Evolutionary conservation across 371 early-diverging fungal genomes (phyloP).

Genomic region (Actinomortierella wolfii): DNA sequence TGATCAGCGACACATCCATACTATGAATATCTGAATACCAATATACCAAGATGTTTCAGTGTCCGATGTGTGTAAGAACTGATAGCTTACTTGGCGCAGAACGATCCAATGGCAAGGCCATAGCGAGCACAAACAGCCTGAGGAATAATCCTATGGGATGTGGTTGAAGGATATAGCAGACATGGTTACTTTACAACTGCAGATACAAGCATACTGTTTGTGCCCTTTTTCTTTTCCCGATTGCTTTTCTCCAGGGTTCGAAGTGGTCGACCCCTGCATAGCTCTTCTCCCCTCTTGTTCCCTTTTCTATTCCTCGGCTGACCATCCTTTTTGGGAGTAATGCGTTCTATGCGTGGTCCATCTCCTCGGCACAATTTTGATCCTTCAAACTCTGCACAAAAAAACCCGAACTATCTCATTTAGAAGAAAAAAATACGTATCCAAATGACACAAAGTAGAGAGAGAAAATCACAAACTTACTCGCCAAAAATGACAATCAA

Average conservation of each 20-base stretch:
- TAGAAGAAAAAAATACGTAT: background rate
- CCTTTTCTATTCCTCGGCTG: too few species aligned
- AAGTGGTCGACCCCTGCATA: background rate
- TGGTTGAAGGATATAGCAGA: too few species aligned
- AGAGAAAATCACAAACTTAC: constrained; percentile 50
- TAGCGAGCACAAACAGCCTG: constrained; percentile 62
- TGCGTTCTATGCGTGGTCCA: background rate
- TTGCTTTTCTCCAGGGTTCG: too few species aligned
- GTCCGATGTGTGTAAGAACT: background rate
- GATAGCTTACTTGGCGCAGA: constrained; percentile 52
- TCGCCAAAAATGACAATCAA: constrained; percentile 94
- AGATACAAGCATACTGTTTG: too few species aligned
- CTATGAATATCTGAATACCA: background rate
- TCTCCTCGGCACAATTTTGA: background rate
- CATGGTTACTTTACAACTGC: too few species aligned
- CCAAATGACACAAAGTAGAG: background rate
- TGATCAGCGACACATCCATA: background rate
- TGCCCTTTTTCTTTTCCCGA: too few species aligned
- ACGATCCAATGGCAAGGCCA: constrained; percentile 84
- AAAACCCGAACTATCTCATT: constrained; percentile 11
- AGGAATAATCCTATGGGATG: constrained; percentile 64
- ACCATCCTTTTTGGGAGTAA: too few species aligned
- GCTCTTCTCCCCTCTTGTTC: background rate
- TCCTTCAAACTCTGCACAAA: too few species aligned
- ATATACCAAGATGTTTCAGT: background rate